Percentiles rank a stretch among this genome's conserved stretches.
Conservation (phyloP, 2,329 filamentous ascomycete genomes). For the Exophiala xenobiotica region DNA sequence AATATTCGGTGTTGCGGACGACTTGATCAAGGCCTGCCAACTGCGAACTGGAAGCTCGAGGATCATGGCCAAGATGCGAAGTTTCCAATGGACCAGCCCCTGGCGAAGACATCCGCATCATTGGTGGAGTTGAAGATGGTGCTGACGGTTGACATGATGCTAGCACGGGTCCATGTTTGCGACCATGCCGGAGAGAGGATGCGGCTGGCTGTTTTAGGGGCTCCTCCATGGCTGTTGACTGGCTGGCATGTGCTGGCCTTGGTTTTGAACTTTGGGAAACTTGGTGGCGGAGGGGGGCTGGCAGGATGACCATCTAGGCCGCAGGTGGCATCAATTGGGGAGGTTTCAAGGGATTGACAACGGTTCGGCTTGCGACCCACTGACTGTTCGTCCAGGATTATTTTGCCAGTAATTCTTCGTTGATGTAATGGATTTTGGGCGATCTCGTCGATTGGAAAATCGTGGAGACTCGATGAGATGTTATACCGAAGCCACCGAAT, state of each 20-base stretch:
- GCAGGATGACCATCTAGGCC: conserved; percentile 13
- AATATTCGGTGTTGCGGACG: conserved; percentile 39
- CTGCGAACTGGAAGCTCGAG: conserved; percentile 20
- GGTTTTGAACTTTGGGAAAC: conserved; percentile 6
- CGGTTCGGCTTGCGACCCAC: conserved; percentile 16
- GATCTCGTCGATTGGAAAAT: background rate
- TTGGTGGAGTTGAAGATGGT: conserved; percentile 15
- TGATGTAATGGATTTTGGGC: conserved; percentile 5
- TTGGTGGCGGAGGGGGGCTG: conserved; percentile 19
- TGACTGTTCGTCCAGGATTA: conserved; percentile 4
- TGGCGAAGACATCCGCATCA: conserved; percentile 17
- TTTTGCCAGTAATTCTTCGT: background rate
- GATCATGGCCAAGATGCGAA: conserved; percentile 22
- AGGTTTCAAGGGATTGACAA: conserved; percentile 23
- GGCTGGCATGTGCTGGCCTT: conserved; percentile 16
- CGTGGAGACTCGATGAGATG: conserved; percentile 1
- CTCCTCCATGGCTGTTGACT: conserved; percentile 20
- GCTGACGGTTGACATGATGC: conserved; percentile 22
- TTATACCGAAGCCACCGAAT: background rate
- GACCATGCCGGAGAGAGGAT: conserved; percentile 18
- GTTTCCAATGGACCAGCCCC: conserved; percentile 21
- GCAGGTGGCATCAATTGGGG: conserved; percentile 22
- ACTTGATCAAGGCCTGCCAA: conserved; percentile 39
- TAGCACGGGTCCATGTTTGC: conserved; percentile 14
- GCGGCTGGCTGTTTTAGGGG: conserved; percentile 15